Conservation (phyloP, 2,329 filamentous ascomycete genomes). For the Xylaria multiplex region DNA sequence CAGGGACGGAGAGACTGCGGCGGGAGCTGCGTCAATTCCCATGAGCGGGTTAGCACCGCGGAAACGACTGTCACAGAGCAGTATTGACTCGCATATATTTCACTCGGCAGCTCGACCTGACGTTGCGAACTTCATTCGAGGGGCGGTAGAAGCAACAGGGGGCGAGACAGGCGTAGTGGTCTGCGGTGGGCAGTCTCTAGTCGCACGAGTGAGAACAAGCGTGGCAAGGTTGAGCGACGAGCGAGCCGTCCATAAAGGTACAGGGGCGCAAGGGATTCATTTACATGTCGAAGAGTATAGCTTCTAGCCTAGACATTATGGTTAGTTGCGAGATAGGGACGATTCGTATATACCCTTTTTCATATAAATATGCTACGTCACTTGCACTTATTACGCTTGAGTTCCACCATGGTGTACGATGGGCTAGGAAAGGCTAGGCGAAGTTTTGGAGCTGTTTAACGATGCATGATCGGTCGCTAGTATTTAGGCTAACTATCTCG, state of each 20-base stretch:
- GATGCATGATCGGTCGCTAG: no score
- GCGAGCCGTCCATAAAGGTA: conserved; percentile 71
- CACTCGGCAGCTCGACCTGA: conserved; percentile 61
- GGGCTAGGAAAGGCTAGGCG: neutral
- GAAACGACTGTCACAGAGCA: conserved; percentile 41
- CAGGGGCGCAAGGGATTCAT: conserved; percentile 70
- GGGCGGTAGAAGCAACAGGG: conserved; percentile 65
- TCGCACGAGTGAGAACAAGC: conserved; percentile 63
- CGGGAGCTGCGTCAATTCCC: conserved; percentile 45
- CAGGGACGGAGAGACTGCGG: conserved; percentile 28
- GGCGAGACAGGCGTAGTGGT: conserved; percentile 71
- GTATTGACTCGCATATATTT: conserved; percentile 55
- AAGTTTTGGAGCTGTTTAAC: neutral
- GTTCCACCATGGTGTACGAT: neutral
- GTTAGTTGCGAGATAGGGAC: neutral
- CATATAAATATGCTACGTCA: neutral
- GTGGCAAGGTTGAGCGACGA: conserved; percentile 68
- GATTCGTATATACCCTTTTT: conserved; percentile 6
- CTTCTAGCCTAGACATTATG: conserved; percentile 50
- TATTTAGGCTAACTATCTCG: no score
- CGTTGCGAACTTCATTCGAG: conserved; percentile 61
- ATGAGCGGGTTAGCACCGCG: conserved; percentile 28
- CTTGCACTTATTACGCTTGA: neutral
- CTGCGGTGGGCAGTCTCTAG: conserved; percentile 66
- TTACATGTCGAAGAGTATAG: conserved; percentile 70